Evolutionary conservation across 169 alveolate genomes (phyloP), one percentile per base, ranked within the genome.

Genomic region (Cryptosporidium xiaoi): DNA sequence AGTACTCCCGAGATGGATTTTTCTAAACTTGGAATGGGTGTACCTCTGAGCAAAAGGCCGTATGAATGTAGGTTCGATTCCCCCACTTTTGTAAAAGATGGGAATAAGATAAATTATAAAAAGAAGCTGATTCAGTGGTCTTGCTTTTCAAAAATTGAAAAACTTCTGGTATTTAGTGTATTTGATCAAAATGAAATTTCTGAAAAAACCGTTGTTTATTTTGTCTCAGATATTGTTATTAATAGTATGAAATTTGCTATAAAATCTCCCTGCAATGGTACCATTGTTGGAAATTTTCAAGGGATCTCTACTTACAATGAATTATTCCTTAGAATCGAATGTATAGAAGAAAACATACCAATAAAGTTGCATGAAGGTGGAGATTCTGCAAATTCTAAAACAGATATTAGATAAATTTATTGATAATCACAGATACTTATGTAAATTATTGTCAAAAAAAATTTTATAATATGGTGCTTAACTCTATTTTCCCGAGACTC

Each of bases 11-110:
- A 69, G 56, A 33, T 69, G 16, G 87, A 77, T 24, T 77, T 34
- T 60, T 77, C 44, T 15, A 56, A 51, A 3, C 64, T 77, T 18
- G 87, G 87, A 40, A 18, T 62, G 18, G 71, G 33, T 24, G 27
- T 77, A 24, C 71, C 87, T 18, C 64, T 77, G 33, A 60, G 71
- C 10, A 62, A 77, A 44, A 77, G 71, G 64, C 87, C 87, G 27
- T 77, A 60, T 77, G 87, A 77, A 46, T 77, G 87, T 60, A 77
- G 71, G 44, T 77, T 77, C 40, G 87, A 77, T 12, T 60, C 69
- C 0, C 71, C 71, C 24, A 44, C 71, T 46, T 56, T 60, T 77
- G 60, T 51, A 16, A 69, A 69, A 33, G 56, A 69, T 16, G 83
- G 83, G 16, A 51, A 60, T 31, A 20, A 34, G 6, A 69, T 69